Evolutionary conservation across 192 early-diverging fungal species (phyloP), one percentile per base, ranked within the genome.

Genomic region (Mortierella antarctica): DNA sequence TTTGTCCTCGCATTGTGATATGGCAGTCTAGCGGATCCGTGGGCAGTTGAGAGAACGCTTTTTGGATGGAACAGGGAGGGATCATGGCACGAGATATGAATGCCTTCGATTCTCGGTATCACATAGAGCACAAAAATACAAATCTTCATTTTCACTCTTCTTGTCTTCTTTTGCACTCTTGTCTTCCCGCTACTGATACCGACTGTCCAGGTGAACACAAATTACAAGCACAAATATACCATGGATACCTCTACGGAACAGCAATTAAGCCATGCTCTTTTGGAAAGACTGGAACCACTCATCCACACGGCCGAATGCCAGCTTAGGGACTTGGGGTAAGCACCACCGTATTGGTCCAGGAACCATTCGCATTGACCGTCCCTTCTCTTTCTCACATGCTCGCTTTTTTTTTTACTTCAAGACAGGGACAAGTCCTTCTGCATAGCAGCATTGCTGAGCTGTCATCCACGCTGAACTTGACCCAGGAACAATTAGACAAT

Each of bases 291-390:
- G 18, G 77, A 65, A 10, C 77, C 70, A 0, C 59, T 80, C 57
- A 61, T 80, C 46, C 44, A 50, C 20, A 72, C 69, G 9, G 60
- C 72, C 23, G 70, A 80, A 14, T 41, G 65, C 21, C 77, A 80
- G 12, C 77, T 80, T 17, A 52, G 64, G 51, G 77, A 80, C 17
- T 51, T 80, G 4, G 67, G 65, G 77, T 80, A 80, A 40, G 64
- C 31, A 11, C 40, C 57, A 46, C 50, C 44, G 9, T 2, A 11
- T 46, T n/a, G 17, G 10, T 62, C 7, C 47, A 63, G 44, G 62
- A 63, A 63, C 47, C n/a, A 51, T 31, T 31, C 47, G 0, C 47
- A 57, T 59, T 14, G 7, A 54, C 31, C 31, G 31, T 31, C 31
- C 31, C 31, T 2, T 17, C 42, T 10, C 20, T 64, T 57, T 5